Evolutionary conservation across 257 asterid genomes (phyloP), one percentile per base, ranked within the genome.

Genomic region (Scutellaria minor): DNA sequence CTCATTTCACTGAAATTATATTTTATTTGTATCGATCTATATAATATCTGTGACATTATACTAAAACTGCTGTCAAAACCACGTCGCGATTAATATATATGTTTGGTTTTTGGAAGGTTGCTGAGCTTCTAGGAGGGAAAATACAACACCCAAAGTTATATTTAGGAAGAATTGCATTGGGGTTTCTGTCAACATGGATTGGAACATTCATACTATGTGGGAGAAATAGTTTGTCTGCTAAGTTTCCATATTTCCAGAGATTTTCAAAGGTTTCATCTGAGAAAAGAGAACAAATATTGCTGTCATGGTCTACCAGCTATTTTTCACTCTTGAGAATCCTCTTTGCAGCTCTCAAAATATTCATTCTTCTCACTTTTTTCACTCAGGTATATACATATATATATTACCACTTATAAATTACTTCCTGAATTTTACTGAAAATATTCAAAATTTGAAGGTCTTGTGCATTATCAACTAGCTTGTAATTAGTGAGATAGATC

Each of bases 171-270:
- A 2, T 84, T 37, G 80, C 85, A 3, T 52, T 91, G 62, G 78
- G 83, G 82, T 3, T 82, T 57, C 77, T 91, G 6, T 87, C 97
- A 18, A 87, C 96, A 53, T 53, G 88, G 75, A 64, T 87, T 1
- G 97, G 96, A n/a, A 91, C 96, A 0, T 78, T 89, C 11, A 51
- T 85, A 2, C 52, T 89, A 6, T 82, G 97, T 72, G 97, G 96
- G 35, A 64, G 71, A 22, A 71, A 78, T 46, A 81, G 94, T 40
- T 55, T 91, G 72, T 83, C 91, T 1, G 6, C 35, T 18, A 37
- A 79, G 0, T 91, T 84, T 27, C 97, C 97, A 12, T 89, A 81
- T 47, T 63, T 89, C 42, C 85, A 60, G 72, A 89, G 66, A 22
- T 91, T 91, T 37, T 86, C 97, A 1, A 48, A 42, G 24, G 7